Conservation (phyloP, 192 early-diverging fungal genomes). For the Coemansia sp. region DNA sequence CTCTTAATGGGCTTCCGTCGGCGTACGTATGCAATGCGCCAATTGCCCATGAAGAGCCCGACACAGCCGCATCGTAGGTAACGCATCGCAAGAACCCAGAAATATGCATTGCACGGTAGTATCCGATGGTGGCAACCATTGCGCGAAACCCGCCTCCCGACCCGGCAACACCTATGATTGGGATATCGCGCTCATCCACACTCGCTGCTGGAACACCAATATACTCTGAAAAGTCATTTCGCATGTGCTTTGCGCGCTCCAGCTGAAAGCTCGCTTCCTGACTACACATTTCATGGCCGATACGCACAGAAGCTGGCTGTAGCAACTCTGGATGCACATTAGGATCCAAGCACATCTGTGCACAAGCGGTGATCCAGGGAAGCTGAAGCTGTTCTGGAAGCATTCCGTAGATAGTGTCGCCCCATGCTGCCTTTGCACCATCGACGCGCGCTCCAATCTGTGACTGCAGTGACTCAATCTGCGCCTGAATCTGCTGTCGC, state of each 20-base stretch:
- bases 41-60: slow-evolving; percentile 43
- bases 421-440: slow-evolving; percentile 22
- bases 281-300: slow-evolving; percentile 29
- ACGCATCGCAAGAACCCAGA: slow-evolving; percentile 67
- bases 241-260: slow-evolving; percentile 45
- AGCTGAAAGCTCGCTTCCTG: slow-evolving; percentile 34
- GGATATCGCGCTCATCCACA: slow-evolving; percentile 69
- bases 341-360: slow-evolving; percentile 28
- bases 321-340: slow-evolving; percentile 37
- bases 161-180: slow-evolving; percentile 69
- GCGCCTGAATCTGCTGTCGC: slow-evolving; percentile 22
- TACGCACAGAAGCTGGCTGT: slow-evolving; percentile 30
- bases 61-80: slow-evolving; percentile 70
- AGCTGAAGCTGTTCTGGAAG: slow-evolving; percentile 43
- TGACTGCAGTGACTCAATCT: slow-evolving; percentile 24
- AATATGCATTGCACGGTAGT: slow-evolving; percentile 65
- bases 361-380: slow-evolving; percentile 40
- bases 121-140: slow-evolving; percentile 75
- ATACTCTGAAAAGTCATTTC: slow-evolving; percentile 72
- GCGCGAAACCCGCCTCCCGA: slow-evolving; percentile 84
- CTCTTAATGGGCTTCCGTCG: slow-evolving; percentile 33
- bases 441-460: slow-evolving; percentile 28
- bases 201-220: slow-evolving; percentile 66
- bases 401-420: slow-evolving; percentile 27
- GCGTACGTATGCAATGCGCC: slow-evolving; percentile 45